These are phyloP conservation scores for Setaria italica DNA, from an alignment of 202 grass and related monocot species.

Conservation along the genomic window DNA sequence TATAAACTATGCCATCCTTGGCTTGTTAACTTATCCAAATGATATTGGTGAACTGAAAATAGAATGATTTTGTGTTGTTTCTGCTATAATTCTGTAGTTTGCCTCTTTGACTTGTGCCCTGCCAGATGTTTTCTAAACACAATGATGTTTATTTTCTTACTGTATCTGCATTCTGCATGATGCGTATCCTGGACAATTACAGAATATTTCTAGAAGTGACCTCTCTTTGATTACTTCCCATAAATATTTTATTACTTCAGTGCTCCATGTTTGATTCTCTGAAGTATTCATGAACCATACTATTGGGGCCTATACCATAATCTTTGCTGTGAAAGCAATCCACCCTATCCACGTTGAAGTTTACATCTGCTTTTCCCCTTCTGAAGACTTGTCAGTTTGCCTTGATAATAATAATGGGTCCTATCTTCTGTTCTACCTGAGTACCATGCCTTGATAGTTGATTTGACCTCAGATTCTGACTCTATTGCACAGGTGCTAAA, in stretches of 20 bases:
- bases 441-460: constrained; percentile 12
- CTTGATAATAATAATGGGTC: neutral
- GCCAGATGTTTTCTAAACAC: neutral
- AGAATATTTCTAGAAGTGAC: neutral
- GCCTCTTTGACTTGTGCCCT: neutral
- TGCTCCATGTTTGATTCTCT: neutral
- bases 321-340: neutral
- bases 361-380: neutral
- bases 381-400: constrained; percentile 3
- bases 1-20: neutral
- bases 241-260: neutral
- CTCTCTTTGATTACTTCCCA: neutral
- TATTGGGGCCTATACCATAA: neutral
- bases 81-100: constrained; percentile 1
- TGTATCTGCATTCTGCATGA: neutral
- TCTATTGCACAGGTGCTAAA: constrained; percentile 79
- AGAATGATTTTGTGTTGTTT: neutral
- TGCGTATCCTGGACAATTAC: constrained; percentile 6
- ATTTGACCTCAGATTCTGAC: constrained; percentile 22
- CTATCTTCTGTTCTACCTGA: neutral
- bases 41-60: constrained; percentile 19
- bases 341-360: neutral
- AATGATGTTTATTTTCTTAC: constrained; percentile 15
- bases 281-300: neutral
- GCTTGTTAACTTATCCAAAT: neutral